phyloP scores from a whole-genome alignment of 306 rosid genomes.

The Prunus dulcis region DNA sequence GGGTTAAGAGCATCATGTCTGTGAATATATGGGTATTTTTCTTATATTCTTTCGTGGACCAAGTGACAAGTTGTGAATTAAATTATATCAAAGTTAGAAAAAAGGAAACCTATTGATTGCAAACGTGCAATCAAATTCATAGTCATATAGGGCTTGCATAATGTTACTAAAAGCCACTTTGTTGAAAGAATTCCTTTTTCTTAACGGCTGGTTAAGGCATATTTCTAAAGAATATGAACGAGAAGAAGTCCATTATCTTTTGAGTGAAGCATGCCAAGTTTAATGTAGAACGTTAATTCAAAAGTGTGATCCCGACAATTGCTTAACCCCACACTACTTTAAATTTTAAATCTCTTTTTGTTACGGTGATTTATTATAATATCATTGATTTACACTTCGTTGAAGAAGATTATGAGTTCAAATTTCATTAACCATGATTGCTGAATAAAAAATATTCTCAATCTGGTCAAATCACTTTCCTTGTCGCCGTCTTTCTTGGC shows the following conservation, averaged over 20 bases:
- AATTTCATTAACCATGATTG: no score
- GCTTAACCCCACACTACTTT: no score
- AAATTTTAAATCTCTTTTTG: no score
- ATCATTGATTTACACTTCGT: no score
- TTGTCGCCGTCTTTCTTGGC: no score
- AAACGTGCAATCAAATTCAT: background rate
- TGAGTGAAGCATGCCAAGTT: background rate
- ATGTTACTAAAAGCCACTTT: constrained; percentile 14
- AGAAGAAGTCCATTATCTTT: constrained; percentile 9
- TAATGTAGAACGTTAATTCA: constrained; percentile 3
- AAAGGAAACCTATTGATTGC: background rate
- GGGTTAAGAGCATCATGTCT: constrained; percentile 8
- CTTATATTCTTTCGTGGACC: background rate
- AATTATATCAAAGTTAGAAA: background rate
- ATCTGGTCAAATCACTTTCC: no score
- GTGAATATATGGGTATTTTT: constrained; percentile 4
- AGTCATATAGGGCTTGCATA: background rate
- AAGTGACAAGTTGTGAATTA: constrained; percentile 1
- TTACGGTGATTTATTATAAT: no score
- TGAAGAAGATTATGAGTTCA: no score
- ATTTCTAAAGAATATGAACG: background rate
- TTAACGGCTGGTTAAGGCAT: constrained; percentile 2
- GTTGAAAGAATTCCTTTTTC: background rate
- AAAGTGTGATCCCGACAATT: background rate
- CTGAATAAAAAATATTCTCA: no score